Conservation (phyloP, 1,284 basidiomycete genomes). For the Ceratobasidium sp. region DNA sequence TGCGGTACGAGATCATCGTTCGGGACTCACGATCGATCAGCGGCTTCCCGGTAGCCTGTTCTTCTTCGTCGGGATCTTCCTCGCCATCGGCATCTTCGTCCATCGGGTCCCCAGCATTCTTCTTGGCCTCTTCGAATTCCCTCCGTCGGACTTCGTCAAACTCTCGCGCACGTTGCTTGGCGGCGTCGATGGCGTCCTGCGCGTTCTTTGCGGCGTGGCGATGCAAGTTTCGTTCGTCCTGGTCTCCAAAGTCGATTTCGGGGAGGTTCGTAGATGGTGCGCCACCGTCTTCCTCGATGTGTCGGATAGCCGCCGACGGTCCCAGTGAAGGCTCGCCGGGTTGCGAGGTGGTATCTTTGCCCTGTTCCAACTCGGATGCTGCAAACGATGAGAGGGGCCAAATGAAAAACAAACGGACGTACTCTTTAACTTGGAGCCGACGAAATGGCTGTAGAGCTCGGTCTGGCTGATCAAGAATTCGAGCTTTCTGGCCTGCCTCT, state of each 20-base stretch:
- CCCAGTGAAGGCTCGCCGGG: slow-evolving; percentile 35
- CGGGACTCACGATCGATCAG: slow-evolving; percentile 63
- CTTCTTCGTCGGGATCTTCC: slow-evolving; percentile 20
- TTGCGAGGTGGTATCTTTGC: slow-evolving; percentile 46
- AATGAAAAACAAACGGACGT: slow-evolving; percentile 10
- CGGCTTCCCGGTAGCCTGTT: slow-evolving; percentile 45
- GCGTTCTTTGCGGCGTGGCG: slow-evolving; percentile 90
- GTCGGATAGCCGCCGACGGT: slow-evolving; percentile 25
- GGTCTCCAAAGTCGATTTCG: slow-evolving; percentile 57
- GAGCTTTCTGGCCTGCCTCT: slow-evolving; percentile 93
- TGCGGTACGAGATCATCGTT: not conserved
- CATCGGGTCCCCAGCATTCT: slow-evolving; percentile 55
- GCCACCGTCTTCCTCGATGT: slow-evolving; percentile 23
- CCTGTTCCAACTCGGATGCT: slow-evolving; percentile 49
- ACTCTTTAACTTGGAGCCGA: slow-evolving; percentile 80
- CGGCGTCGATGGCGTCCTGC: slow-evolving; percentile 84
- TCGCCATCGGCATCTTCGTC: slow-evolving; percentile 56
- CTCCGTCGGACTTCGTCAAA: slow-evolving; percentile 82
- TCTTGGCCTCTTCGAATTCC: slow-evolving; percentile 60
- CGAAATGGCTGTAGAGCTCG: slow-evolving; percentile 98
- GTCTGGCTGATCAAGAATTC: slow-evolving; percentile 99
- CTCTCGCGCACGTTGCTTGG: slow-evolving; percentile 79
- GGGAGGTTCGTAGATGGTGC: not conserved
- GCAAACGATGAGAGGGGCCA: not conserved
- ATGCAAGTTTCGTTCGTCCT: slow-evolving; percentile 86